Evolutionary conservation across 306 rosid genomes (phyloP).

Genomic region (Quercus bicolor): DNA sequence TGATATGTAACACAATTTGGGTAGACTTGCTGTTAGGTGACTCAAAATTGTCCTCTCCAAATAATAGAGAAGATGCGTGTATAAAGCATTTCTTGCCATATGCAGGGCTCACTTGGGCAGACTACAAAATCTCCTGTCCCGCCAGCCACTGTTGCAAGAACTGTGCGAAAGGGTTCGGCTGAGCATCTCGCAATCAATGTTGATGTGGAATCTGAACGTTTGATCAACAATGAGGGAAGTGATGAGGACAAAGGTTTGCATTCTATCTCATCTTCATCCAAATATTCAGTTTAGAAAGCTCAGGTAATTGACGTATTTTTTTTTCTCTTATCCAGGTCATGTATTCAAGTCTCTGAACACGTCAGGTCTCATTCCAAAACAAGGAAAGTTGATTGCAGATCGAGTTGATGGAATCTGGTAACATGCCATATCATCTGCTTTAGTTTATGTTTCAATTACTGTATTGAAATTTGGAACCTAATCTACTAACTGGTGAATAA

Average conservation of each 20-base stretch:
- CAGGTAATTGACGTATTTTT: background rate
- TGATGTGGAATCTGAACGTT: slow-evolving; percentile 57
- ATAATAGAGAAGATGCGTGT: slow-evolving; percentile 2
- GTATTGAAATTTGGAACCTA: too few relatives aligned
- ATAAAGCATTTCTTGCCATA: slow-evolving; percentile 19
- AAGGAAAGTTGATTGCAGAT: slow-evolving; percentile 87
- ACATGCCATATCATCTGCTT: slow-evolving; percentile 6
- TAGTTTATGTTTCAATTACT: background rate
- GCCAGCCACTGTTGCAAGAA: slow-evolving; percentile 62
- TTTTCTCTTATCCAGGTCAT: slow-evolving; percentile 61
- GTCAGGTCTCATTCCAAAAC: slow-evolving; percentile 85
- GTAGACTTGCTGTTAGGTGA: background rate
- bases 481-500: too few relatives aligned
- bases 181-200: slow-evolving; percentile 85
- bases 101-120: slow-evolving; percentile 74
- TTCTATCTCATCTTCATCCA: slow-evolving; percentile 9
- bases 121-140: slow-evolving; percentile 53
- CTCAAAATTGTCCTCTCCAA: background rate
- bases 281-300: background rate
- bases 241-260: slow-evolving; percentile 84
- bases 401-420: slow-evolving; percentile 98
- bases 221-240: slow-evolving; percentile 48
- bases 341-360: slow-evolving; percentile 83
- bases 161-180: slow-evolving; percentile 76
- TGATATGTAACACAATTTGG: background rate